phyloP scores from a whole-genome alignment of 1,284 basidiomycete species.

The Athelia psychrophila region DNA sequence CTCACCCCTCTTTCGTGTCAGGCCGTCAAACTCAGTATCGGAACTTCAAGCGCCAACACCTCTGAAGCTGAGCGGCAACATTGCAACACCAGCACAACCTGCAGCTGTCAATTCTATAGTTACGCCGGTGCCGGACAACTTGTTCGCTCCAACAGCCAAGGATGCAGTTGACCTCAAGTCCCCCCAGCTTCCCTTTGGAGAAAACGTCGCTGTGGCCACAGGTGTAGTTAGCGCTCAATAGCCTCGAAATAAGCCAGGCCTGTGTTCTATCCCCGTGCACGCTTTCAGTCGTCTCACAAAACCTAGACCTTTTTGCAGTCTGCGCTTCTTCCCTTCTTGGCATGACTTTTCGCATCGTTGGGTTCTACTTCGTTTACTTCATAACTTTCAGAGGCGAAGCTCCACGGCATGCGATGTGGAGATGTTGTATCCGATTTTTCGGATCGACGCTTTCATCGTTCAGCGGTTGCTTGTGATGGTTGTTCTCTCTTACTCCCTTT shows the following conservation, averaged over 20 bases:
- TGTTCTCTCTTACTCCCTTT: too few species aligned
- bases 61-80: conserved; percentile 38
- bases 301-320: conserved; percentile 7
- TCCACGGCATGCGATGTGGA: conserved; percentile 16
- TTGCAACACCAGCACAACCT: conserved; percentile 32
- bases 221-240: conserved; percentile 51
- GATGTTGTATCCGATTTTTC: background rate
- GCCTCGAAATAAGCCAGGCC: conserved; percentile 10
- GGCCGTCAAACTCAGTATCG: conserved; percentile 40
- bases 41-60: conserved; percentile 22
- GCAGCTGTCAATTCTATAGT: conserved; percentile 21
- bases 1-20: conserved; percentile 25
- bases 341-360: conserved; percentile 31
- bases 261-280: background rate
- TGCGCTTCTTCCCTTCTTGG: conserved; percentile 13
- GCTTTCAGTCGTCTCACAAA: conserved; percentile 8
- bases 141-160: conserved; percentile 38
- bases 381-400: conserved; percentile 37
- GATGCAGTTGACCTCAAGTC: conserved; percentile 54
- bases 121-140: conserved; percentile 28
- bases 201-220: conserved; percentile 58
- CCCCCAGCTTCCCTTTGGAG: conserved; percentile 60
- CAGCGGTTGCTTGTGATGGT: too few species aligned
- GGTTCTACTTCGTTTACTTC: conserved; percentile 44
- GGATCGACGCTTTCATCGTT: background rate